Evolutionary conservation across 257 asterid species (phyloP), one percentile per base, ranked within the genome.

Genomic region (Cynanchum wilfordii): DNA sequence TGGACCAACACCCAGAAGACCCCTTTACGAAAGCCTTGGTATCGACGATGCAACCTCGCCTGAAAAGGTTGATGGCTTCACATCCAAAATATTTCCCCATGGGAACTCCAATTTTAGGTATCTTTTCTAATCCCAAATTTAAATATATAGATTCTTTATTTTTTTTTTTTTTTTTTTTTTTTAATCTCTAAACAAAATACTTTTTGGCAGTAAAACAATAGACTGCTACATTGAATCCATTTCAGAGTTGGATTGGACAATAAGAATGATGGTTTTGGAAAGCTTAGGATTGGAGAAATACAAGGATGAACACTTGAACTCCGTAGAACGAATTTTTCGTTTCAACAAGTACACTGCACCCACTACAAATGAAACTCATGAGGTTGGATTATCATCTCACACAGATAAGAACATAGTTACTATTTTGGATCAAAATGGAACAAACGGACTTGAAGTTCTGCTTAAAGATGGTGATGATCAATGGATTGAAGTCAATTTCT

Each of bases 1-100:
- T 29, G 87, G 87, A 0, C 86, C 82, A 62, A 52, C 42, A 57
- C 79, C 87, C 3, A 0, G 69, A 4, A 64, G 82, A 5, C 90
- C 90, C 16, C 56, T 86, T 38, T 84, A 77, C 36, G 89, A 86
- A 79, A 79, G 89, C 11, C 19, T 84, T 2, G 87, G 87, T 11
- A 73, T 86, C 51, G 89, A 82, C 63, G 58, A 80, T 30, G 66
- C 90, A 4, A 79, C 74, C 1, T 77, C 76, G 30, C 38, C 5
- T 5, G 68, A 75, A 64, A 84, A 77, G 47, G 76, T 73, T 13
- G 9, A 77, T n/a, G 68, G 17, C 3, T 86, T 86, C 33, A 75
- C 82, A 16, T 20, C 7, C 66, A 80, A 80, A 60, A 20, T 84
- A 59, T 86, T 89, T 89, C 90, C 90, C 12, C 65, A 77, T 0